Base-by-base conservation (phyloP, 139 green algal genomes). In the Chlamydomonas sp. region DNA sequence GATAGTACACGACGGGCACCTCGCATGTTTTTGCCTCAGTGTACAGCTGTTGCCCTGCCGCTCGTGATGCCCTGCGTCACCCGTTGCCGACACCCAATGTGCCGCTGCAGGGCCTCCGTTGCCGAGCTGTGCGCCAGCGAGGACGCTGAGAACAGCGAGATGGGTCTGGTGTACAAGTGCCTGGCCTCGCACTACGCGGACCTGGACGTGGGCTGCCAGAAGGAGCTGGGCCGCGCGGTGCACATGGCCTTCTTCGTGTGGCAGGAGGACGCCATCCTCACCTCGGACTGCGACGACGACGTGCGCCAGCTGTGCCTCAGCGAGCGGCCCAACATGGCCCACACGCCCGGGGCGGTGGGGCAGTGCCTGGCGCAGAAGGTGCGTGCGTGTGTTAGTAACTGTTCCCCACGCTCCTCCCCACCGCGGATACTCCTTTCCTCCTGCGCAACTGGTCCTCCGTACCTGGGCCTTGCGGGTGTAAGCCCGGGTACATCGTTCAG, bases 171-270 rank as follows among this genome's bases (percentile, higher is more conserved):
- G 77, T 92, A 97, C 77, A 90, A 89, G 67, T 98, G 96, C 92
- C 93, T 98, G 60, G 83, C 95, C 3, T 63, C 79, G n/a, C 90
- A 94, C 79, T 94, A 90, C 82, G 85, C 89, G 7, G 85, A 89
- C 69, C 66, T 97, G 31, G 88, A 90, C 59, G 89, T 87, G 5
- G 82, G 69, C 3, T 98, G 96, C 91, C 84, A 93, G 83, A 85
- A 87, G 49, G 95, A 98, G 94, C 84, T 98, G 74, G 92, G 91
- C 7, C 94, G 96, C 49, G 95, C 95, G 1, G 91, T 97, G 58
- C 94, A 96, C 83, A 97, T 97, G 94, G 96, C 96, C 4, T 94
- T 99, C 79, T 98, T 92, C 90, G 92, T 95, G 31, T 99, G 97
- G 93, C 77, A 87, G 49, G 82, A 90, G 49, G 83, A 49, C 17